Evolutionary conservation across 2,329 filamentous ascomycete genomes (phyloP).

Genomic region (Verticillium klebahnii): DNA sequence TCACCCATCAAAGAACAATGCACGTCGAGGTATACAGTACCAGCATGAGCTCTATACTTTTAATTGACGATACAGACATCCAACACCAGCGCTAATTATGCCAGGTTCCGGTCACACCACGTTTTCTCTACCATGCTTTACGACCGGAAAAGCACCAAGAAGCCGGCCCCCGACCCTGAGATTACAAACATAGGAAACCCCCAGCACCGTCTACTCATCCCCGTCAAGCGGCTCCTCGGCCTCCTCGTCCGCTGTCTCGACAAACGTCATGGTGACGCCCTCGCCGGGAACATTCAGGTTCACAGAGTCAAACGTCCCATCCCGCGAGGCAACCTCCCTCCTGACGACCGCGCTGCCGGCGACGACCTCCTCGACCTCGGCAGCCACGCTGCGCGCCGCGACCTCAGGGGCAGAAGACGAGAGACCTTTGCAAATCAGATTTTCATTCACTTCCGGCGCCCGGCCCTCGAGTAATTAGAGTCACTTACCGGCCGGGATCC

Average conservation of each 20-base stretch:
- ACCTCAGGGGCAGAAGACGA: slow-evolving; percentile 7
- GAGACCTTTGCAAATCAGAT: slow-evolving; percentile 8
- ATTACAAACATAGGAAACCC: neutral
- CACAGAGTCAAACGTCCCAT: slow-evolving; percentile 29
- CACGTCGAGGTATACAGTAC: no score
- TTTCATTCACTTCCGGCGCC: neutral
- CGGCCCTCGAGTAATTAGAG: neutral
- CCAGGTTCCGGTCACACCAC: neutral
- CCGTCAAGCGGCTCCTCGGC: slow-evolving; percentile 13
- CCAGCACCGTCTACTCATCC: slow-evolving; percentile 18
- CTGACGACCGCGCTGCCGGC: slow-evolving; percentile 3
- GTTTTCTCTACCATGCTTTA: neutral
- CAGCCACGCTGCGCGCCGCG: slow-evolving; percentile 8
- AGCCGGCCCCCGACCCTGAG: no score
- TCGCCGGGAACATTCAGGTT: slow-evolving; percentile 40
- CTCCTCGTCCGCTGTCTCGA: slow-evolving; percentile 31
- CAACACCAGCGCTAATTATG: neutral
- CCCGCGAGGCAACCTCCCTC: slow-evolving; percentile 13
- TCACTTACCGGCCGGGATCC: slow-evolving; percentile 36
- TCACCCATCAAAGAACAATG: no score
- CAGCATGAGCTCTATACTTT: no score
- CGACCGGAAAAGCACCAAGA: neutral
- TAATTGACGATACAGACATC: neutral
- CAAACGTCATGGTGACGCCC: slow-evolving; percentile 42
- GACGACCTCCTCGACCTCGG: neutral